A percentile compares a stretch with the other conserved stretches of the same genome.
phyloP scores from a whole-genome alignment of 441 rosid species.

The Codiaeum variegatum region DNA sequence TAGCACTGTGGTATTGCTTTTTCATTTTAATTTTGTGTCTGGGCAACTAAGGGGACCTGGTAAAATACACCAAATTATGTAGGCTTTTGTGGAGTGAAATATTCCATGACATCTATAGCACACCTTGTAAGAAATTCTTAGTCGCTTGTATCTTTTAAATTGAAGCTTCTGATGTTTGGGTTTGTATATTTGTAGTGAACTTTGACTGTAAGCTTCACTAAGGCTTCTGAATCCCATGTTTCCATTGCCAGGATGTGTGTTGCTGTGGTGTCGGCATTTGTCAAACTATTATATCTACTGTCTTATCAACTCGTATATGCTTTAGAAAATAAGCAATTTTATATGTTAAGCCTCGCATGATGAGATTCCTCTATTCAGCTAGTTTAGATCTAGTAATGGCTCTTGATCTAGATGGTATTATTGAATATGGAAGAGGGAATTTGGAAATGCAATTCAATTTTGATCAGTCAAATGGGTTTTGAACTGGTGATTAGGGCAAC shows the following conservation, averaged over 20 bases:
- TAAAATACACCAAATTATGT: neutral
- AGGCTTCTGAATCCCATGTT: neutral
- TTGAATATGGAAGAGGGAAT: neutral
- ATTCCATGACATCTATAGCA: neutral
- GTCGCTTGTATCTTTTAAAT: neutral
- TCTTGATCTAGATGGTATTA: neutral
- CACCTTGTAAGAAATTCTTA: neutral
- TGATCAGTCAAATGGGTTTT: neutral
- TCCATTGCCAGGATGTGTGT: neutral
- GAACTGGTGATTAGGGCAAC: neutral
- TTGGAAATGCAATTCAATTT: neutral
- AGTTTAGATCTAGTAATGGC: neutral
- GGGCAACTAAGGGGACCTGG: neutral
- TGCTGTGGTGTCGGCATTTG: neutral
- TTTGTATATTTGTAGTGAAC: neutral
- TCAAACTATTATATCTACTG: neutral
- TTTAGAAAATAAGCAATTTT: neutral
- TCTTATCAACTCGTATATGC: neutral
- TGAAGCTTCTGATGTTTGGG: neutral
- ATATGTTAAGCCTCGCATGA: neutral
- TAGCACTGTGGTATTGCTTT: neutral
- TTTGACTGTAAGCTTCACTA: neutral
- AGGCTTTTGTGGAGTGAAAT: neutral
- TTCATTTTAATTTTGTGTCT: neutral
- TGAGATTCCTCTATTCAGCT: neutral